A percentile compares a stretch with the other conserved stretches of the same genome.
Conservation (phyloP, 192 early-diverging fungal genomes). For the Backusella australiensis region DNA sequence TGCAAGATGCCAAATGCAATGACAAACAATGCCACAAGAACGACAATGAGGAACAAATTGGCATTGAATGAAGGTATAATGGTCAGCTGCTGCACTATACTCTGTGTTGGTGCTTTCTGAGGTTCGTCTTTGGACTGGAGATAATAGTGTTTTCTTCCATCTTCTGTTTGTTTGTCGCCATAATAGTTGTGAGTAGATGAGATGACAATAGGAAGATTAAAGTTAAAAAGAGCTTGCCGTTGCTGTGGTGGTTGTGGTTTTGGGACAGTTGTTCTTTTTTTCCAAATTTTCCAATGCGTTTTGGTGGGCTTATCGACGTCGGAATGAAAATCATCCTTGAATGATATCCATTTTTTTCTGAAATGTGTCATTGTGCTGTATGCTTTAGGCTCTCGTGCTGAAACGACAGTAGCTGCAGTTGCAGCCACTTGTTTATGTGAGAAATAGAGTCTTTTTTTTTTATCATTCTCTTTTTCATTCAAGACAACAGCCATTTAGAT, state of each 20-base stretch:
- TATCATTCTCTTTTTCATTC: neutral
- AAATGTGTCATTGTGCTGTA: conserved; percentile 1
- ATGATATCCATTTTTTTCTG: conserved; percentile 7
- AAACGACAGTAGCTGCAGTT: neutral
- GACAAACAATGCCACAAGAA: neutral
- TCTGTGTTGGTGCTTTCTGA: neutral
- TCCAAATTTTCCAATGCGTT: neutral
- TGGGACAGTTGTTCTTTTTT: neutral
- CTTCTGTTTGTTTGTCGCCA: neutral
- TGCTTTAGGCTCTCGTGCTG: neutral
- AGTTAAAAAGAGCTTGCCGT: neutral
- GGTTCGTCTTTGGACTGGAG: neutral
- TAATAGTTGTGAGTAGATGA: conserved; percentile 8
- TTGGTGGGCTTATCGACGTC: neutral
- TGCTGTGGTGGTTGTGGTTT: neutral
- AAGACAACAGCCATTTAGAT: neutral
- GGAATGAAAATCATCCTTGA: neutral
- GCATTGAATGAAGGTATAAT: neutral
- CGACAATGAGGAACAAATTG: neutral
- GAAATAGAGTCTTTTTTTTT: neutral
- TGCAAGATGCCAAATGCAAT: conserved; percentile 3
- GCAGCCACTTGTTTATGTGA: neutral
- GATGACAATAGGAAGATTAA: conserved; percentile 6
- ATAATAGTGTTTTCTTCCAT: neutral
- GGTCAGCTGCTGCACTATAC: neutral